These are phyloP conservation scores for Cyberlindnera americana DNA, from an alignment of 805 yeast species.

Conservation along the genomic window DNA sequence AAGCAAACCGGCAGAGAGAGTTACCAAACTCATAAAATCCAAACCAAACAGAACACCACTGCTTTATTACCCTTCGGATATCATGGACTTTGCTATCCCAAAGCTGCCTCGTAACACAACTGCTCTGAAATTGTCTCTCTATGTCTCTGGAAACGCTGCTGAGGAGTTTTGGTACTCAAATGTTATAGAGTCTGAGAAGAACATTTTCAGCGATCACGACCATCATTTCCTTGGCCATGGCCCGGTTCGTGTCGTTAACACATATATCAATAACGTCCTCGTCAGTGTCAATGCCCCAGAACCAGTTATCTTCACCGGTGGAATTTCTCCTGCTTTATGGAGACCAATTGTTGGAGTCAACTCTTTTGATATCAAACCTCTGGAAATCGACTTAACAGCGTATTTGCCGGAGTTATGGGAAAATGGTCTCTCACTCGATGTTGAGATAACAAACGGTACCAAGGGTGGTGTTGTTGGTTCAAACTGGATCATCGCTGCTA, in stretches of 20 bases:
- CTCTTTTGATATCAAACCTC: constrained; percentile 70
- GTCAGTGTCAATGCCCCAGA: constrained; percentile 64
- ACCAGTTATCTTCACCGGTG: constrained; percentile 79
- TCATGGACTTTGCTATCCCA: constrained; percentile 40
- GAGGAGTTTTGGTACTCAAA: constrained; percentile 87
- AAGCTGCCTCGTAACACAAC: constrained; percentile 52
- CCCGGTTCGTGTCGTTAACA: constrained; percentile 64
- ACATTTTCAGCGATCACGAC: constrained; percentile 37
- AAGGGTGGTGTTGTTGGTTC: constrained; percentile 30
- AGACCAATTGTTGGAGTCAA: constrained; percentile 69
- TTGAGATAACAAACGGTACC: constrained; percentile 53
- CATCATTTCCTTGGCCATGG: constrained; percentile 56
- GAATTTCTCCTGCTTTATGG: constrained; percentile 79
- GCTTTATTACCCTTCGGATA: constrained; percentile 41
- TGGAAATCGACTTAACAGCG: constrained; percentile 68
- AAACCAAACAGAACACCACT: constrained; percentile 39
- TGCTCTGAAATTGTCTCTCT: constrained; percentile 45
- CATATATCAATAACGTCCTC: constrained; percentile 54
- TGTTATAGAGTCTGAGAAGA: constrained; percentile 43
- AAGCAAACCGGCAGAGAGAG: constrained; percentile 20
- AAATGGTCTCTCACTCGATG: constrained; percentile 35
- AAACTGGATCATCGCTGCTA: constrained; percentile 62
- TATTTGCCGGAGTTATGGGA: constrained; percentile 68
- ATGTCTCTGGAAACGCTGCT: constrained; percentile 69
- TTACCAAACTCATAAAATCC: constrained; percentile 16